Evolutionary conservation across 2,329 filamentous ascomycete genomes (phyloP).

Genomic region (Aspergillus neoniger): DNA sequence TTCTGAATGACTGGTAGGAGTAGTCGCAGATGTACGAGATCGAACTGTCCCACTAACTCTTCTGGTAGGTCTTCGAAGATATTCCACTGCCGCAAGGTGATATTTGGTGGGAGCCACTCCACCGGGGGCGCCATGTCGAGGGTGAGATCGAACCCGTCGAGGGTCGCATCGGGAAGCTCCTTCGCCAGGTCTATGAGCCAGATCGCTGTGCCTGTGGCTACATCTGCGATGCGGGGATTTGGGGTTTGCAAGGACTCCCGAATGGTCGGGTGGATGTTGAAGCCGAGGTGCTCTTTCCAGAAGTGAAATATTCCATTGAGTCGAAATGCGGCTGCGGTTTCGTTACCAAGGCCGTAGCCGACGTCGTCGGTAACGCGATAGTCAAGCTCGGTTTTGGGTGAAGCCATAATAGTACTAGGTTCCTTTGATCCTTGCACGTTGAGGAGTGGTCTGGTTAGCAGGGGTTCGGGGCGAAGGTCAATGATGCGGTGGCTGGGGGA

Average conservation of each 20-base stretch:
- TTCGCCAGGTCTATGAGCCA: slow-evolving; percentile 17
- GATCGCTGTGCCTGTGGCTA: slow-evolving; percentile 24
- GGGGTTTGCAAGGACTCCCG: background rate
- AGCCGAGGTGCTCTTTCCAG: background rate
- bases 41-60: slow-evolving; percentile 23
- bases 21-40: slow-evolving; percentile 26
- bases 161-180: slow-evolving; percentile 10
- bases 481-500: too few species aligned
- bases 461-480: too few species aligned
- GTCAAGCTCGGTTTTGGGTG: background rate
- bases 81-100: slow-evolving; percentile 19
- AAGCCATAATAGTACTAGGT: background rate
- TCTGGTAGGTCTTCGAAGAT: slow-evolving; percentile 15
- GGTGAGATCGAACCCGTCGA: slow-evolving; percentile 23
- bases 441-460: background rate
- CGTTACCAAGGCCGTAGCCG: background rate
- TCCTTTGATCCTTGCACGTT: background rate
- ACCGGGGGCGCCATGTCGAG: slow-evolving; percentile 11
- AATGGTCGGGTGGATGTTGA: slow-evolving; percentile 14
- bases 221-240: slow-evolving; percentile 20
- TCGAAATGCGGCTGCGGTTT: background rate
- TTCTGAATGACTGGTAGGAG: slow-evolving; percentile 8
- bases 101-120: slow-evolving; percentile 16
- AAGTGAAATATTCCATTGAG: background rate
- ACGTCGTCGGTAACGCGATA: background rate